phyloP scores from a whole-genome alignment of 2,329 filamentous ascomycete genomes.

The Geosmithia morbida region DNA sequence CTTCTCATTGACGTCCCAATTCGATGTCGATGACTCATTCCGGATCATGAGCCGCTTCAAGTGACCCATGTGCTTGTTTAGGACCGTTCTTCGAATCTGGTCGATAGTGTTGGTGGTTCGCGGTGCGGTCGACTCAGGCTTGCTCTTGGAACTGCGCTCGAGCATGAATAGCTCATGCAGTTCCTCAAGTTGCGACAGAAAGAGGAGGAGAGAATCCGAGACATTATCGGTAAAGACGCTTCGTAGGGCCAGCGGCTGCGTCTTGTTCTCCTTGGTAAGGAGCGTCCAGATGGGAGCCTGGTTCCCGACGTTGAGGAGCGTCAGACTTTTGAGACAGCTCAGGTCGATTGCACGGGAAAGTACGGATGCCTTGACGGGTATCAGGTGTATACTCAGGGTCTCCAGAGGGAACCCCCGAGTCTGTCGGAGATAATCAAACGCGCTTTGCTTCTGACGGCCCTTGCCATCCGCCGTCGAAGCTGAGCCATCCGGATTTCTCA shows the following conservation, averaged over 20 bases:
- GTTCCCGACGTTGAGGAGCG: constrained; percentile 47
- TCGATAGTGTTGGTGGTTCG: constrained; percentile 35
- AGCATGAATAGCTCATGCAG: constrained; percentile 46
- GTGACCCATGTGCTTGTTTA: constrained; percentile 41
- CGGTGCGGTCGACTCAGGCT: constrained; percentile 36
- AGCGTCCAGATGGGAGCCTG: constrained; percentile 46
- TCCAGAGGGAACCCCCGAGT: constrained; percentile 44
- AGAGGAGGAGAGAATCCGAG: constrained; percentile 35
- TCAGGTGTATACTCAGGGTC: constrained; percentile 38
- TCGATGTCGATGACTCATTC: constrained; percentile 30
- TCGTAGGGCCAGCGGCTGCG: constrained; percentile 33
- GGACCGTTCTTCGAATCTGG: constrained; percentile 40
- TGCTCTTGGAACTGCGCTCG: constrained; percentile 34
- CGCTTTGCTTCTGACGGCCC: background rate
- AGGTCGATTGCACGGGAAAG: constrained; percentile 42
- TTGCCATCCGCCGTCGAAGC: background rate
- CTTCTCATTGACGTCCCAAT: constrained; percentile 44
- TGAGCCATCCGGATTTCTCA: background rate
- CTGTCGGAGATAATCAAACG: constrained; percentile 36
- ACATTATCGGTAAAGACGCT: constrained; percentile 52
- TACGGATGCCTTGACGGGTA: constrained; percentile 45
- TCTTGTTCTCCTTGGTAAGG: constrained; percentile 37
- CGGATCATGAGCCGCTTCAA: constrained; percentile 45
- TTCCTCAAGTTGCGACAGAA: constrained; percentile 34
- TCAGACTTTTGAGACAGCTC: constrained; percentile 37